These are phyloP conservation scores for Aspergillus carlsbadensis DNA, from an alignment of 495 filamentous ascomycete species.

Conservation along the genomic window DNA sequence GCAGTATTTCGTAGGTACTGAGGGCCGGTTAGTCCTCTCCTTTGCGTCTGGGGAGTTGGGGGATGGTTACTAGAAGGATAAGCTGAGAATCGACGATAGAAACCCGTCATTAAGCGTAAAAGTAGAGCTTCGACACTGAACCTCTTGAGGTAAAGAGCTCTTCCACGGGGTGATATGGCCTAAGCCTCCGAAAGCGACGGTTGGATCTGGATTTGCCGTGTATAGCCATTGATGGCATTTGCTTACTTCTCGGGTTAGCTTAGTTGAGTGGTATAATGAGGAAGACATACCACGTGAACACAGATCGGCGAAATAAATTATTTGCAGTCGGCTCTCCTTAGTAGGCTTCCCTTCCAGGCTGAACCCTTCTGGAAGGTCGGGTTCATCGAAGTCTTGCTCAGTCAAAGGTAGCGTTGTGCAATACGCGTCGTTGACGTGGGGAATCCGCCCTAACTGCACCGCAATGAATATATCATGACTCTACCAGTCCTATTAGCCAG, in stretches of 20 bases:
- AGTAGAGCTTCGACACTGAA: not conserved
- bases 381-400: not conserved
- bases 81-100: not conserved
- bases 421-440: conserved; percentile 12
- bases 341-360: not conserved
- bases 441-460: conserved; percentile 1
- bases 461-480: conserved; percentile 1
- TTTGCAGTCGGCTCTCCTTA: not conserved
- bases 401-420: not conserved
- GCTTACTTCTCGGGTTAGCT: no score
- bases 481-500: not conserved
- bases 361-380: not conserved
- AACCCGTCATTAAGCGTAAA: conserved; percentile 1
- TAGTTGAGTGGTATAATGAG: not conserved
- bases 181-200: not conserved
- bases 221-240: no score
- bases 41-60: not conserved
- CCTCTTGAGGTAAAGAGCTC: not conserved
- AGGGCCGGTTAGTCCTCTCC: not conserved
- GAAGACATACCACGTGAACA: conserved; percentile 3
- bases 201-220: no score
- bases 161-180: not conserved
- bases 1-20: conserved; percentile 1
- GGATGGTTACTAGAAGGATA: not conserved
- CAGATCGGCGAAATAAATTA: not conserved